Evolutionary conservation across 2,329 filamentous ascomycete species (phyloP), one percentile per base, ranked within the genome.

Genomic region (Exophiala phaeomuriformis): DNA sequence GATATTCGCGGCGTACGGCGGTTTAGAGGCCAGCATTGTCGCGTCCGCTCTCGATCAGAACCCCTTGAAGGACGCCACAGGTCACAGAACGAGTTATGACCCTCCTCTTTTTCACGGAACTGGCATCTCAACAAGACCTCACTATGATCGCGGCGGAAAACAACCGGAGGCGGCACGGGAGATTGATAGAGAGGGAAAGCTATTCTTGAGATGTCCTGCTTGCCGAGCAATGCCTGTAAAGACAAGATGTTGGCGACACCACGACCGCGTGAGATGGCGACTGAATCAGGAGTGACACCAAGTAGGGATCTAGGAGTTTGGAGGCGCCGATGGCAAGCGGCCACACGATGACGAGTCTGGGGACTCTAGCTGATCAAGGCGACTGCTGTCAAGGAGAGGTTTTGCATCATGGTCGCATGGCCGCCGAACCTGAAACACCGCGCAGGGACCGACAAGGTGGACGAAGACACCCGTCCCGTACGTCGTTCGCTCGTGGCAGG

Each of bases 11-110:
- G 66, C 60, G 57, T 71, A 73, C 41, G 67, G 65, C 28, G 69
- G 53, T 56, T 74, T 73, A n/a, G 71, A 70, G 43, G 71, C 69
- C 53, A 74, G 58, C 71, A 74, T 74, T 44, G 56, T 59, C 48
- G 49, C 28, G 43, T 53, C 45, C 29, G n/a, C 29, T 56, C 49
- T 56, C 51, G n/a, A 39, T 35, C n/a, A 32, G 10, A n/a, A 32
- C 31, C 32, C 47, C 37, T 19, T 32, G 19, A 37, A n/a, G 19
- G 33, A 35, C 28, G 35, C 31, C 10, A n/a, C 47, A 42, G 19
- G 19, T 19, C 19, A 19, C 19, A 28, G 12, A 39, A 45, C 30
- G 31, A 35, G 36, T 29, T 19, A 19, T 31, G 30, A 41, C 28
- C 50, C 49, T 53, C 44, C 45, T 55, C 43, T 19, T 46, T 52